Percentiles rank a stretch among this genome's conserved stretches.
These are phyloP conservation scores for Aspergillus leporis DNA, from an alignment of 495 filamentous ascomycete genomes.

Conservation along the genomic window DNA sequence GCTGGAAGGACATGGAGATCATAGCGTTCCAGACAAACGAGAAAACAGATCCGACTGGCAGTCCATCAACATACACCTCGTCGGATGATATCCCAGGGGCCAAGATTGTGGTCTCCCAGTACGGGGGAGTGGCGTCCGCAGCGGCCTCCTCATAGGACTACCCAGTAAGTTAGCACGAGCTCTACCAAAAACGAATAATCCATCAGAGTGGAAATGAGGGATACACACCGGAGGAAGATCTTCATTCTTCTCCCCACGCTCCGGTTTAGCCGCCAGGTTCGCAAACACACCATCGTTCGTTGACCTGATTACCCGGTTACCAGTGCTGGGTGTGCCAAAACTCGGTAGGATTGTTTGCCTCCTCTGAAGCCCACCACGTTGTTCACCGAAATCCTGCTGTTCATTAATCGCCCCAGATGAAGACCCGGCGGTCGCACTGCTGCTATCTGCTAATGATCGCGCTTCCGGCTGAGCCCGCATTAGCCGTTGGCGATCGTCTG, in stretches of 20 bases:
- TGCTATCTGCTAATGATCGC: constrained; percentile 33
- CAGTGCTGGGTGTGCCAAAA: constrained; percentile 39
- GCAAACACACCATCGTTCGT: constrained; percentile 94
- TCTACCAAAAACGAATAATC: constrained; percentile 11
- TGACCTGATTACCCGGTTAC: constrained; percentile 51
- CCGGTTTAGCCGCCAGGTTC: constrained; percentile 89
- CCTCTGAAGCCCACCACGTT: constrained; percentile 37
- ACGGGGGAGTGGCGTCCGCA: constrained; percentile 92
- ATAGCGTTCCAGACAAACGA: constrained; percentile 97
- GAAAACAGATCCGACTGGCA: constrained; percentile 94
- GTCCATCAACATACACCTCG: constrained; percentile 94
- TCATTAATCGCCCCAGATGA: constrained; percentile 38
- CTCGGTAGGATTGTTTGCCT: constrained; percentile 54
- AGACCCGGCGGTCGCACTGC: constrained; percentile 29
- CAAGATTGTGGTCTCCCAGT: constrained; percentile 98
- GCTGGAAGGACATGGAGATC: constrained; percentile 97
- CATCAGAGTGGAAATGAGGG: not conserved
- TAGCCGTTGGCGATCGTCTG: constrained; percentile 81
- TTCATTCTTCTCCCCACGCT: constrained; percentile 74
- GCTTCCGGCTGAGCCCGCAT: constrained; percentile 67
- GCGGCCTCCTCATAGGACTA: constrained; percentile 98
- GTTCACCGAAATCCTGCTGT: constrained; percentile 22
- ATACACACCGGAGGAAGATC: constrained; percentile 85
- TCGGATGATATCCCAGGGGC: constrained; percentile 83
- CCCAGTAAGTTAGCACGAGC: constrained; percentile 4